Evolutionary conservation across 192 early-diverging fungal genomes (phyloP), one percentile per base, ranked within the genome.

Genomic region (Umbelopsis sp.): DNA sequence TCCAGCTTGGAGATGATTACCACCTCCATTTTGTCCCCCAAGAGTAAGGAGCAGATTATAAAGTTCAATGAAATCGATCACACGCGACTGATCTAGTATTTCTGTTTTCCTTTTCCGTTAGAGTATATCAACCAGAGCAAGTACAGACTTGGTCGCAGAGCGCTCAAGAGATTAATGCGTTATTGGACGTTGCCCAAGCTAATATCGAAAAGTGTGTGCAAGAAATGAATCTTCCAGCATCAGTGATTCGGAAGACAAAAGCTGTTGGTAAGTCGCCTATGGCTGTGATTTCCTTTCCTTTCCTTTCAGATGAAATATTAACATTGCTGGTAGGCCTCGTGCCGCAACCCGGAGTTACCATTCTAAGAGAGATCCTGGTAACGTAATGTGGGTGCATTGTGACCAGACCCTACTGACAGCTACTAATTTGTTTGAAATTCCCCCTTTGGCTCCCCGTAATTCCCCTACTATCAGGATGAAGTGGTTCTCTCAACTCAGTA

Each of bases 181-280:
- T 96, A 4, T 82, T 97, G 71, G 91, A 95, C 71, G 88, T 94
- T 3, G 94, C 93, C 14, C 84, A 95, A 69, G 75, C 74, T 10
- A 88, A 88, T 71, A 80, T 96, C 26, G 68, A 74, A 52, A 83
- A 85, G 66, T 88, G 86, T 50, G 81, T 90, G 12, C 66, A 72
- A 1, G 84, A 88, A 17, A 92, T 95, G 93, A 86, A 81, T 17
- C 75, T 95, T 9, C 77, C 83, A 8, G 90, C 91, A 20, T 66
- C 66, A 12, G 74, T 97, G 22, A 71, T 96, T 21, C 84, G 94
- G 51, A 97, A 97, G 75, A 80, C 87, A 9, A 83, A 91, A 14
- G 94, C 94, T 10, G 89, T 96, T 2, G 95, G 91, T 45, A 70
- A 54, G 68, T 38, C 41, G 9, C 14, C 67, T 32, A 4, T 4